These are phyloP conservation scores for Colletotrichum plurivorum DNA, from an alignment of 2,329 filamentous ascomycete species.

Conservation along the genomic window DNA sequence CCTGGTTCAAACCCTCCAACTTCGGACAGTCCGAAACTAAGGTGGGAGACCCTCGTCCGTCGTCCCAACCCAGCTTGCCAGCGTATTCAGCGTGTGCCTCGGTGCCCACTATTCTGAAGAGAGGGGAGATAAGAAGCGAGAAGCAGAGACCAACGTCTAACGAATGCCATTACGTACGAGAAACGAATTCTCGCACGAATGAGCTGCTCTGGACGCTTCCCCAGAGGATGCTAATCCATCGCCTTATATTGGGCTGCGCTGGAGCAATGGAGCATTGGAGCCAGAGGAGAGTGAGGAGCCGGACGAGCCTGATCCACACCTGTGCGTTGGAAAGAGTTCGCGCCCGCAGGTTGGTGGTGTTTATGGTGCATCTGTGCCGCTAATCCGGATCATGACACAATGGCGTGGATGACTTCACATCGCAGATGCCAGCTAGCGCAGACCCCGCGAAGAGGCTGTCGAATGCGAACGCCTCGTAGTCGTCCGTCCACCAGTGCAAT, in stretches of 20 bases:
- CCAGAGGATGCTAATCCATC: constrained; percentile 37
- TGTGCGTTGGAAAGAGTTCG: constrained; percentile 14
- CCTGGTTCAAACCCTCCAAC: neutral
- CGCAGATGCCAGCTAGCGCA: neutral
- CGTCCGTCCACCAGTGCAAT: neutral
- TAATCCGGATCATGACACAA: constrained; percentile 1
- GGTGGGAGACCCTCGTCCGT: neutral
- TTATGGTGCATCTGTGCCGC: neutral
- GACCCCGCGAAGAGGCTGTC: constrained; percentile 1
- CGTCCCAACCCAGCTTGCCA: neutral
- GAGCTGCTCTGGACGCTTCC: constrained; percentile 16
- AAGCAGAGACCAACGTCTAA: constrained; percentile 38
- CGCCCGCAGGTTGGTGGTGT: neutral
- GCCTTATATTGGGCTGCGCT: constrained; percentile 21
- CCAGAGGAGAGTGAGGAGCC: neutral
- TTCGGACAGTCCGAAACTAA: constrained; percentile 33
- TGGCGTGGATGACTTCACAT: constrained; percentile 5
- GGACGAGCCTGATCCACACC: constrained; percentile 3
- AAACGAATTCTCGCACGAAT: constrained; percentile 31
- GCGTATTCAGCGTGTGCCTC: neutral
- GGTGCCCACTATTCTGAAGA: constrained; percentile 12
- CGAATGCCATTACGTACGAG: constrained; percentile 35
- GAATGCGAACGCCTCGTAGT: constrained; percentile 2
- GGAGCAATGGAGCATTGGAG: neutral
- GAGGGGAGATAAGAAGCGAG: constrained; percentile 38